Base-by-base conservation (phyloP, 192 early-diverging fungal genomes). In the Pilobolus umbonatus region DNA sequence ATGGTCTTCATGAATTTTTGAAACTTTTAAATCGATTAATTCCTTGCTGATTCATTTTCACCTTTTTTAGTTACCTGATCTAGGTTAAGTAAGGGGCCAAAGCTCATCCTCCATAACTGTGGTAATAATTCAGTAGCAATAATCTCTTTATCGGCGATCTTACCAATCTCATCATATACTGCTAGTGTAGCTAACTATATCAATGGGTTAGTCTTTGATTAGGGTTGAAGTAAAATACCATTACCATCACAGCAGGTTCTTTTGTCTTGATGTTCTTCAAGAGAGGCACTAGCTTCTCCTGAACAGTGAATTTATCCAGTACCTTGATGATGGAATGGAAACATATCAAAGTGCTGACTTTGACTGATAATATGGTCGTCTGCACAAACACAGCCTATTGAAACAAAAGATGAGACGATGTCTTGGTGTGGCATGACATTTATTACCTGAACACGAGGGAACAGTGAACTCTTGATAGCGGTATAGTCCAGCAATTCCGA, bases 141-240 rank as follows among this genome's bases (percentile, higher is more conserved):
- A 0, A 80, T 61, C 25, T 87, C 85, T 50, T 85, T 86, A 30
- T 94, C 91, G 12, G 90, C 59, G 53, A 80, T 60, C 34, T 79
- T 79, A 2, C 88, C 84, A 65, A 88, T 75, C 22, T 94, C 86
- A 46, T 89, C 88, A 62, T 91, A 94, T 38, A 93, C 82, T 21
- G 80, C 77, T 39, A 92, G 67, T 24, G 91, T 83, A 4, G 88
- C 86, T 73, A 94, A 77, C 72, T 85, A 72, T 7, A 6, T 40
- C 38, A 34, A 28, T 4, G 22, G 1, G 44, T 17, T 15, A 17
- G 50, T 26, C 17, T 39, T 29, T 9, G 5, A 9, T 32, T 42
- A 28, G 29, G 28, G 19, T 0, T 42, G 0, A 11, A 39, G 9
- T 10, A 4, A 11, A 4, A 29, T 12, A 43, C 32, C 9, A 9